Conservation (phyloP, 768 basidiomycete genomes). For the Nevesoporus exiguus region DNA sequence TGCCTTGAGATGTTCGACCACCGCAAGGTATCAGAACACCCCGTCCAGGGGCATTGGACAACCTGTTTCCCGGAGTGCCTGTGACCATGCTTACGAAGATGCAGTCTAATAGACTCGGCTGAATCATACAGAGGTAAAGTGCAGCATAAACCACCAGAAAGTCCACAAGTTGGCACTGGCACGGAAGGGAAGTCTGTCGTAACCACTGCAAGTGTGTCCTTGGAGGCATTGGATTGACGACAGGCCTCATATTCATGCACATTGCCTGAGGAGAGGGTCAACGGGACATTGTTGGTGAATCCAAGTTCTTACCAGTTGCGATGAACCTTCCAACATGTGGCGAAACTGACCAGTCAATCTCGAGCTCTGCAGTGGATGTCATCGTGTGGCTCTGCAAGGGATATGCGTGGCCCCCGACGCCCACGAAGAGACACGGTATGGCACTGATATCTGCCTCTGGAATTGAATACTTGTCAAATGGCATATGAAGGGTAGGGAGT, state of each 20-base stretch:
- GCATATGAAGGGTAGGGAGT: neutral
- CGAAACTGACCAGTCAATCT: neutral
- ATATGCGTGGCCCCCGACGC: neutral
- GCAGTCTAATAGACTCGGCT: constrained; percentile 3
- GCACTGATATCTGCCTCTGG: neutral
- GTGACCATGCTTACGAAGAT: constrained; percentile 17
- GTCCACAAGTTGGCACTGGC: constrained; percentile 1
- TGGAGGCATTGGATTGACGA: neutral
- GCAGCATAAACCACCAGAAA: constrained; percentile 6
- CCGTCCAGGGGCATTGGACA: constrained; percentile 14
- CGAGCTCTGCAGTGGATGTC: too few species aligned
- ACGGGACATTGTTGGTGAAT: neutral
- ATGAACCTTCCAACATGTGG: neutral
- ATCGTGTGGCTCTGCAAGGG: neutral
- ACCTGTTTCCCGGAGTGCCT: neutral
- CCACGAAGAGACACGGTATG: neutral
- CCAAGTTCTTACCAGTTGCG: neutral
- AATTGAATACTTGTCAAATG: neutral
- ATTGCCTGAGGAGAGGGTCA: neutral
- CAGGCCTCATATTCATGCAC: neutral
- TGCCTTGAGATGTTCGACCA: constrained; percentile 19
- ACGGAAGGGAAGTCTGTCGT: neutral
- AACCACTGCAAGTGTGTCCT: neutral
- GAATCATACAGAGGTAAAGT: constrained; percentile 2
- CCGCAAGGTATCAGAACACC: constrained; percentile 6